phyloP scores from a whole-genome alignment of 805 yeast species.

The Suhomyces tanzawaensis region DNA sequence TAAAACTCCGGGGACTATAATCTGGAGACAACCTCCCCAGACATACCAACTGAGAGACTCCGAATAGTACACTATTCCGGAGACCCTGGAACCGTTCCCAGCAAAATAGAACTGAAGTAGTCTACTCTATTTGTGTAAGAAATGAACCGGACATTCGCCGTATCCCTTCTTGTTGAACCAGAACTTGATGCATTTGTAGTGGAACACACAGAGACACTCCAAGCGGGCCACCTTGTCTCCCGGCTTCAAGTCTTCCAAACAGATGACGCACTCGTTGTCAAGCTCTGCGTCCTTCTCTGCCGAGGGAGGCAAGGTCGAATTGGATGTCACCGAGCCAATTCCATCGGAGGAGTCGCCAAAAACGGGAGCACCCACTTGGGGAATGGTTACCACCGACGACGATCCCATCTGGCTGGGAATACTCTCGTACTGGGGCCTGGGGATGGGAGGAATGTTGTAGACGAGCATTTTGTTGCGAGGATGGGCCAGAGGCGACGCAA shows the following conservation, averaged over 20 bases:
- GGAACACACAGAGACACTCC: slow-evolving; percentile 94
- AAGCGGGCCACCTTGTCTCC: slow-evolving; percentile 89
- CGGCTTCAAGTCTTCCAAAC: slow-evolving; percentile 82
- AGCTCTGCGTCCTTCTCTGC: slow-evolving; percentile 24
- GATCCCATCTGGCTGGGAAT: slow-evolving; percentile 18
- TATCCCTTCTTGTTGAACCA: slow-evolving; percentile 89
- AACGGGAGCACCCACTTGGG: background rate
- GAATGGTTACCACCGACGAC: slow-evolving; percentile 17
- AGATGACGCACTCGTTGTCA: slow-evolving; percentile 84
- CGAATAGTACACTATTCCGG: no score
- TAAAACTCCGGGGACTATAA: no score
- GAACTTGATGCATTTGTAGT: slow-evolving; percentile 81
- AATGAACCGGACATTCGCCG: slow-evolving; percentile 85
- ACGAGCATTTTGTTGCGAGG: slow-evolving; percentile 81
- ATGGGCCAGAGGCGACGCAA: slow-evolving; percentile 25
- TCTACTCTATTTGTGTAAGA: slow-evolving; percentile 26
- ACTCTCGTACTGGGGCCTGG: slow-evolving; percentile 35
- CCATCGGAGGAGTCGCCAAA: slow-evolving; percentile 4
- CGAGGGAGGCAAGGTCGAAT: slow-evolving; percentile 15
- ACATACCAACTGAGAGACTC: no score
- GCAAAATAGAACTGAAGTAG: background rate
- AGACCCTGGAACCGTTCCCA: background rate
- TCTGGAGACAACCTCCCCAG: no score
- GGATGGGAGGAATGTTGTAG: slow-evolving; percentile 55
- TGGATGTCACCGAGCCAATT: slow-evolving; percentile 22